These are phyloP conservation scores for Saprolegnia diclina DNA, from an alignment of 352 stramenopile genomes.

Conservation along the genomic window DNA sequence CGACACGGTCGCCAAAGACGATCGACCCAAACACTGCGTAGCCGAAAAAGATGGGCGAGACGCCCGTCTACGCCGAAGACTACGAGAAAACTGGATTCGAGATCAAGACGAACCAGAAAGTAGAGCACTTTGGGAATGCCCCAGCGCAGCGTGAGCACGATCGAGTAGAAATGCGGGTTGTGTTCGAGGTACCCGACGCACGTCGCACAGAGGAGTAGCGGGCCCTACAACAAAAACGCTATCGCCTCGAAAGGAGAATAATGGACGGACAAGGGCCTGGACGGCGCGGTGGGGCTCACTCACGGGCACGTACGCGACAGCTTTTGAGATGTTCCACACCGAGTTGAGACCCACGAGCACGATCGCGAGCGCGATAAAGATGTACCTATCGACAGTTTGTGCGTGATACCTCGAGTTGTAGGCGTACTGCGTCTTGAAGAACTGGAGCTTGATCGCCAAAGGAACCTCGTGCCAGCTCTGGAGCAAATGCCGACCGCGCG, in stretches of 20 bases:
- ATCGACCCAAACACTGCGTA: conserved; percentile 86
- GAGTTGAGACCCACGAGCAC: conserved; percentile 53
- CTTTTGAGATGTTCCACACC: conserved; percentile 59
- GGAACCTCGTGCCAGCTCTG: conserved; percentile 37
- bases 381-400: neutral
- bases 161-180: conserved; percentile 82
- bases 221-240: conserved; percentile 31
- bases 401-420: neutral
- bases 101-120: conserved; percentile 52
- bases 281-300: conserved; percentile 66
- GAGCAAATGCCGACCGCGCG: neutral
- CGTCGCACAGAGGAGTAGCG: conserved; percentile 76
- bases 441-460: conserved; percentile 47
- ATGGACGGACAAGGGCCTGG: conserved; percentile 37
- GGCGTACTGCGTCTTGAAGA: conserved; percentile 68
- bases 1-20: conserved; percentile 80
- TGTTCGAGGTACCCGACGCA: conserved; percentile 84
- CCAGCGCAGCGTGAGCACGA: conserved; percentile 85
- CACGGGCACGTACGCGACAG: conserved; percentile 71
- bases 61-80: conserved; percentile 34
- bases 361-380: conserved; percentile 33
- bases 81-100: neutral
- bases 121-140: conserved; percentile 73
- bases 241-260: neutral
- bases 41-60: conserved; percentile 83